A percentile compares a stretch with the other conserved stretches of the same genome.
Evolutionary conservation across 2,329 filamentous ascomycete species (phyloP).

Genomic region (Penicillium brasilianum): DNA sequence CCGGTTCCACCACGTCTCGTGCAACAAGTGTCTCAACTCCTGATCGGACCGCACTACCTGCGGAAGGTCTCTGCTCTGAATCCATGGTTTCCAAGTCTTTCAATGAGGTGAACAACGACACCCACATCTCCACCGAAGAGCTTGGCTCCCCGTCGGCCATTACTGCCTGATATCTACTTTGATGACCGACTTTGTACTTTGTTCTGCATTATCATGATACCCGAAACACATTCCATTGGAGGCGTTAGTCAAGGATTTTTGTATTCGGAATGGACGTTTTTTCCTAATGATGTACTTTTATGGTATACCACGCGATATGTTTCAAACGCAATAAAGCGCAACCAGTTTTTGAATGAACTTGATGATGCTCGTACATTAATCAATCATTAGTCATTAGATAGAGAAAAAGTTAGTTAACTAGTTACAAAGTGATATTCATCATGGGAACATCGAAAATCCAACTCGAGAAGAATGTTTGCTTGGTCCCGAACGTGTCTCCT

Average conservation of each 20-base stretch:
- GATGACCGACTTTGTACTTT: constrained; percentile 3
- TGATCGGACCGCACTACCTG: constrained; percentile 1
- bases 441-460: too few species aligned
- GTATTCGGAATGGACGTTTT: background rate
- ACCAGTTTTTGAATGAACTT: background rate
- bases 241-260: background rate
- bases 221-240: background rate
- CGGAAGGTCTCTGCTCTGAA: background rate
- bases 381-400: background rate
- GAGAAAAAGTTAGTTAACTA: too few species aligned
- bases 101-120: background rate
- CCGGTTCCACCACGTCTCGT: constrained; percentile 35
- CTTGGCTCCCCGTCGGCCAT: background rate
- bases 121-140: background rate
- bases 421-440: background rate
- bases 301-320: background rate
- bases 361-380: background rate
- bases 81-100: background rate
- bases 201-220: constrained; percentile 7
- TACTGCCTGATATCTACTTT: background rate
- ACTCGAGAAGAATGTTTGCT: background rate
- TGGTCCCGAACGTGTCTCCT: background rate
- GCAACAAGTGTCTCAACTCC: constrained; percentile 37
- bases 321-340: background rate
- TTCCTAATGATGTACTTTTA: background rate